Evolutionary conservation across 345 rosid genomes (phyloP), one percentile per base, ranked within the genome.

Genomic region (Gossypium sturtianum): DNA sequence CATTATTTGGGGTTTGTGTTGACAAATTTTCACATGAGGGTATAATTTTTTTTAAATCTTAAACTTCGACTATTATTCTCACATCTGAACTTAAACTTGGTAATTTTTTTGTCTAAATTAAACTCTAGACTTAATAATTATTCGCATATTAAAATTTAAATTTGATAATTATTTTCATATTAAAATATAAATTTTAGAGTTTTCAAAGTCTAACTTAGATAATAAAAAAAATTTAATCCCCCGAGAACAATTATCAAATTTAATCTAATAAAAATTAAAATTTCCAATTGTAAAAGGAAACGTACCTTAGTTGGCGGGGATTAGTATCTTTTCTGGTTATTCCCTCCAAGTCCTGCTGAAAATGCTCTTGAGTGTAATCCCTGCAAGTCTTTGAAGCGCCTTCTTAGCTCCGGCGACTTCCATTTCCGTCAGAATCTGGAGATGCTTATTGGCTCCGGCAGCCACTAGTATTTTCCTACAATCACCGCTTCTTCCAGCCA

Each of bases 261-360:
- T 34, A 34, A 34, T 34, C n/a, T 51, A 22, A 12, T 1, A 68
- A 17, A 53, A 4, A 38, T 1, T 0, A 0, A 19, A 61, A 70
- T 56, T 84, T 73, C 59, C 83, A 23, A 8, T 43, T 43, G 54
- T 74, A 73, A 57, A 77, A 25, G 23, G 61, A 12, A 25, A 25
- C 74, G 19, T 66, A 85, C 91, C 89, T 86, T 70, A 3, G 43
- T 58, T 70, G 82, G 82, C 81, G 85, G 80, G 84, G 83, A 81
- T 78, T 81, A 78, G 85, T 79, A 16, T 17, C 77, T 74, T 76
- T 72, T 25, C 17, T 23, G 15, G 10, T 80, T 82, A 88, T 75
- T 90, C 92, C 90, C 88, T 92, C 92, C 95, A 84, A 66, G 81
- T 77, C 85, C 91, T 75, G 60, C 60, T 52, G 86, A 92, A 89